These are phyloP conservation scores for Dioscorea zingiberensis DNA, from an alignment of 106 monocot genomes.

Conservation along the genomic window DNA sequence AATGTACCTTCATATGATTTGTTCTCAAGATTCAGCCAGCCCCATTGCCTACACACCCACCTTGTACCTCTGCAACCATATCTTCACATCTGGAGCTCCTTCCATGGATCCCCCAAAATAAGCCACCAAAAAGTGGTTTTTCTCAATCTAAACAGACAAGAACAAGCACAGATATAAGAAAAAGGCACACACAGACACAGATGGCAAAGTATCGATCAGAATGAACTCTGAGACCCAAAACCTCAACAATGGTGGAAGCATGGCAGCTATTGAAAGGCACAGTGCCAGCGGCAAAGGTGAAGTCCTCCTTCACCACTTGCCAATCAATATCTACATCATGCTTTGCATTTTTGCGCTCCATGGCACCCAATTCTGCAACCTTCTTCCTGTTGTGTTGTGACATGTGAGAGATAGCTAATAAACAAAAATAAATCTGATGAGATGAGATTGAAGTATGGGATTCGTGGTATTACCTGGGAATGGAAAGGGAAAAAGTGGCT, in stretches of 20 bases:
- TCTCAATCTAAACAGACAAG: constrained; percentile 28
- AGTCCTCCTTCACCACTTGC: constrained; percentile 45
- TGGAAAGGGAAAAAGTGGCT: too few relatives aligned
- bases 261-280: constrained; percentile 82
- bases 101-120: constrained; percentile 89
- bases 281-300: constrained; percentile 43
- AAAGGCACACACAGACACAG: background rate
- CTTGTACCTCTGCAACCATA: constrained; percentile 75
- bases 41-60: constrained; percentile 24
- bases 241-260: constrained; percentile 91
- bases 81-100: constrained; percentile 90
- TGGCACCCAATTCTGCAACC: too few relatives aligned
- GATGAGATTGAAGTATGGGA: too few relatives aligned
- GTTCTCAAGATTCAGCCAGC: too few relatives aligned
- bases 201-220: too few relatives aligned
- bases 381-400: too few relatives aligned
- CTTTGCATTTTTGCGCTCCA: too few relatives aligned
- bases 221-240: constrained; percentile 6
- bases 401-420: too few relatives aligned
- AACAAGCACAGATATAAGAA: background rate
- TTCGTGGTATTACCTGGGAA: too few relatives aligned
- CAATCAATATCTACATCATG: constrained; percentile 1
- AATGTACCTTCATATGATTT: too few relatives aligned
- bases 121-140: constrained; percentile 47
- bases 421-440: too few relatives aligned